Percentiles rank a stretch among this genome's conserved stretches.
These are phyloP conservation scores for Podila horticola DNA, from an alignment of 192 early-diverging fungal species.

Conservation along the genomic window DNA sequence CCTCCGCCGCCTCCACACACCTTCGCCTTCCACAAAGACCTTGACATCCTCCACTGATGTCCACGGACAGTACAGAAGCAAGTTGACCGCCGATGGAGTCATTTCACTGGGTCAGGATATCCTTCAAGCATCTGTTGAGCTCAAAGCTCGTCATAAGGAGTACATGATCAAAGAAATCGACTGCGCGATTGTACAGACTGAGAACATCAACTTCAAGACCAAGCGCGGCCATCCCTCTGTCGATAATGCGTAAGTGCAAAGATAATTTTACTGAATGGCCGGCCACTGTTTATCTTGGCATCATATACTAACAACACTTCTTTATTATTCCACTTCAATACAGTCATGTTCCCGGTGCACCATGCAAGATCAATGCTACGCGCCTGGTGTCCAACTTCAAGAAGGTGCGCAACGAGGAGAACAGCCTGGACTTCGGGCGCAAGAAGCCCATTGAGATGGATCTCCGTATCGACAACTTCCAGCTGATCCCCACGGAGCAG, in stretches of 20 bases:
- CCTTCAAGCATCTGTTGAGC: slow-evolving; percentile 11
- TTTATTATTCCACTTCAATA: background rate
- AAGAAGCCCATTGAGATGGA: slow-evolving; percentile 23
- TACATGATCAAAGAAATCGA: slow-evolving; percentile 46
- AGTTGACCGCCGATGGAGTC: slow-evolving; percentile 19
- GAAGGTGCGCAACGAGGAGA: slow-evolving; percentile 27
- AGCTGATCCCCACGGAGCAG: slow-evolving; percentile 37
- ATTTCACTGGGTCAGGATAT: slow-evolving; percentile 14
- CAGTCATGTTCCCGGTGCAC: slow-evolving; percentile 27
- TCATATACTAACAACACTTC: background rate
- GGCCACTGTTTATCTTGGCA: background rate
- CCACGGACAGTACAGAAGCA: slow-evolving; percentile 23
- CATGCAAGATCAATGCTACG: slow-evolving; percentile 20
- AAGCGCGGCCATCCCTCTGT: slow-evolving; percentile 23
- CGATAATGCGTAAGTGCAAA: slow-evolving; percentile 37
- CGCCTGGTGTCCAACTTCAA: slow-evolving; percentile 29
- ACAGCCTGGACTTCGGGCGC: slow-evolving; percentile 36
- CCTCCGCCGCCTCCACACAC: slow-evolving; percentile 17
- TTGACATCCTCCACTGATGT: slow-evolving; percentile 20
- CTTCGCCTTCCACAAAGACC: background rate
- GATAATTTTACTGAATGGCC: background rate
- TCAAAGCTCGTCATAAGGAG: slow-evolving; percentile 34
- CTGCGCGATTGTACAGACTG: slow-evolving; percentile 36
- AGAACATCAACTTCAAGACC: slow-evolving; percentile 29
- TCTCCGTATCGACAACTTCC: slow-evolving; percentile 35